Evolutionary conservation across 2,329 filamentous ascomycete species (phyloP), one percentile per base, ranked within the genome.

Genomic region (Aspergillus thermomutatus): DNA sequence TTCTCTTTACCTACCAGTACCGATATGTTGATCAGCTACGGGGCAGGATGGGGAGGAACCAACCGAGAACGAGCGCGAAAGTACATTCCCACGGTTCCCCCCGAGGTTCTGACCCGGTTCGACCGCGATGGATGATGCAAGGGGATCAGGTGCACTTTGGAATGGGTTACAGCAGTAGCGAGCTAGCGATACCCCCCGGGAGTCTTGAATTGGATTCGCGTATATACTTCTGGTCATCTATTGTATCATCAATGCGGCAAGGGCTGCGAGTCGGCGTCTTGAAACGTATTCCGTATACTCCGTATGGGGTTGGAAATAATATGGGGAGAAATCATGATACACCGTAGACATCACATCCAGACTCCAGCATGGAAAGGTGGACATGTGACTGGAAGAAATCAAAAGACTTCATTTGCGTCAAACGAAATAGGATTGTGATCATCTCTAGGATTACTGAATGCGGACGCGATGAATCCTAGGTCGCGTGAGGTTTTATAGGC

Each of bases 1-100:
- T 99, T 99, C 72, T 89, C 89, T n/a, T 80, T 99, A 27, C 94
- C 94, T 1, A 96, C 93, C 1, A 94, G 91, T 56, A 97, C 92
- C 26, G 94, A 99, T 73, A 99, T 99, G 94, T 82, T 97, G 49
- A 86, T 99, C 49, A 93, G 88, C 63, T 99, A 95, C 68, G 94
- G 94, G 0, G 92, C 94, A 11, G 94, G 94, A 0, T 94, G 97
- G 68, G 94, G 94, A 4, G 94, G 94, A 0, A 80, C 94, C 49
- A 96, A 99, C 76, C 84, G 89, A 60, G 94, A 97, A 75, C 83
- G 92, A 55, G 94, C 95, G 74, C 83, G 91, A 63, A 96, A 96
- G 76, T 99, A 99, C 72, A 95, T 96, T 48, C 94, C 94, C 2
- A 96, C 91, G 0, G 90, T 99, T 53, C 93, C 94, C 19, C 88